Evolutionary conservation across 306 rosid species (phyloP), one percentile per base, ranked within the genome.

Genomic region (Pyrus betulifolia): DNA sequence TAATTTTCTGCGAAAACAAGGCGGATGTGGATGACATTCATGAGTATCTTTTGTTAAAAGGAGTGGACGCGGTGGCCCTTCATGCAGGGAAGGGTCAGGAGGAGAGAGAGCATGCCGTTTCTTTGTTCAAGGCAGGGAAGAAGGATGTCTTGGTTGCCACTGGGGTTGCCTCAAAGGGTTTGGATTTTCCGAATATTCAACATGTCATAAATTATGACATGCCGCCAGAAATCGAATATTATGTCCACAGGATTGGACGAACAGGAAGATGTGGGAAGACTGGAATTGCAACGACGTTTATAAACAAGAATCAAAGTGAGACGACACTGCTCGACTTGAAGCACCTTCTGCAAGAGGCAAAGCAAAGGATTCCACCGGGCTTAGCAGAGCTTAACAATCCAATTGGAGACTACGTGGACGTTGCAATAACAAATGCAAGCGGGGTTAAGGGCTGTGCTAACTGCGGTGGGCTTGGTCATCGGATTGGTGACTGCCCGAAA

Each of bases 21-120:
- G 96, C 98, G 8, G 97, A 94, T 61, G 98, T 91, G 1, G 98
- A 94, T 79, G 98, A 91, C 78, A 91, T 94, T 76, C 98, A 91
- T 61, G 97, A 94, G 78, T 94, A 94, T 79, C 97, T 94, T 33
- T 96, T 91, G 70, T 74, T 91, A 81, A 94, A 91, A 86, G 98
- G 98, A 77, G 97, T 94, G 17, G 97, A 92, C 86, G 97, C 95
- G 11, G 95, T 94, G 86, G 93, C 98, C 67, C 76, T 94, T 76
- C 98, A 94, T 55, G 96, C 97, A 81, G 98, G 98, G 73, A 94
- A 91, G 82, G 97, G 90, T 87, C 98, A 94, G 85, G 97, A 90
- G 74, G 98, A 90, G 81, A 90, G 96, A 80, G 97, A 92, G 83
- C 87, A 87, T 67, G 90, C 98, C 49, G 90, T 94, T 74, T 70